These are phyloP conservation scores for Capsella bursapastoris DNA, from an alignment of 345 rosid species.

Conservation along the genomic window DNA sequence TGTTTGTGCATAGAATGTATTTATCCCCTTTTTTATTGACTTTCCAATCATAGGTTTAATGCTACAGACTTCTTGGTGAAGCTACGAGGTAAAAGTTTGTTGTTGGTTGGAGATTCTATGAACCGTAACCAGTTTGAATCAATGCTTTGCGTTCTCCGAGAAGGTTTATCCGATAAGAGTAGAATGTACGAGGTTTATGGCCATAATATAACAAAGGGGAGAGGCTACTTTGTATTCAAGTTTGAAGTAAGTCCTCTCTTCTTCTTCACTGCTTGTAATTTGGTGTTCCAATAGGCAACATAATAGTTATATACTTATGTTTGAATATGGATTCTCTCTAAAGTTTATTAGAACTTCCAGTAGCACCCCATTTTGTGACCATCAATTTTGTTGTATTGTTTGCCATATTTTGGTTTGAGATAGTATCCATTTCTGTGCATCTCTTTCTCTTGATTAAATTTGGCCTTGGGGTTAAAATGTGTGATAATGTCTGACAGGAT, in stretches of 20 bases:
- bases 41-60: slow-evolving; percentile 78
- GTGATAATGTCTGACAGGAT: slow-evolving; percentile 58
- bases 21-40: slow-evolving; percentile 1
- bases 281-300: slow-evolving; percentile 7
- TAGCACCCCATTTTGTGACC: background rate
- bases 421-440: slow-evolving; percentile 16
- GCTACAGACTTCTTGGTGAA: slow-evolving; percentile 91
- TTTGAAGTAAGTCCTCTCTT: slow-evolving; percentile 61
- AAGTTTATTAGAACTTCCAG: background rate
- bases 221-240: slow-evolving; percentile 80
- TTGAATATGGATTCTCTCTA: slow-evolving; percentile 24
- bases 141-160: slow-evolving; percentile 79
- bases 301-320: background rate
- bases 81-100: slow-evolving; percentile 77
- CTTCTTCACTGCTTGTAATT: background rate
- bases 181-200: slow-evolving; percentile 83
- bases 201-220: slow-evolving; percentile 79
- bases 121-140: slow-evolving; percentile 95
- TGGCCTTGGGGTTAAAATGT: slow-evolving; percentile 3
- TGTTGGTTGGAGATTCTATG: slow-evolving; percentile 97
- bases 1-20: background rate
- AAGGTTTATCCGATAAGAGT: slow-evolving; percentile 67
- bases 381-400: background rate
- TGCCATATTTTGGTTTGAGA: background rate
- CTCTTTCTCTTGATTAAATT: background rate